A percentile compares a stretch with the other conserved stretches of the same genome.
These are phyloP conservation scores for Misopates orontium DNA, from an alignment of 257 asterid genomes.

Conservation along the genomic window DNA sequence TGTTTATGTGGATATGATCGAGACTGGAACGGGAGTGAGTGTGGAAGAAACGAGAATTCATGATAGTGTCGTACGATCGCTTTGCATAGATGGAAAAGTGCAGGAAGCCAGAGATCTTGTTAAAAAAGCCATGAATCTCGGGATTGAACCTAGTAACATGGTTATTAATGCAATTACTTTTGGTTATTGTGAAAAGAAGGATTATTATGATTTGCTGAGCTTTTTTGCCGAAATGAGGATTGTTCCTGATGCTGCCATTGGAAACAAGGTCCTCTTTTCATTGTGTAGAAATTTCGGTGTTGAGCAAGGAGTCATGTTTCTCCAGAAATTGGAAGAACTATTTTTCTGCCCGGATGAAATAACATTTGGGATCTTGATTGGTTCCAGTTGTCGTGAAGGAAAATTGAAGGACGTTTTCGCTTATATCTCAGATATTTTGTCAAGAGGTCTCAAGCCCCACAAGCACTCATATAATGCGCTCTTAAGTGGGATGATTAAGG, in stretches of 20 bases:
- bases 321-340: conserved; percentile 57
- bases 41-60: conserved; percentile 40
- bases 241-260: conserved; percentile 45
- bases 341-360: conserved; percentile 61
- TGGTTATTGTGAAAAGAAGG: conserved; percentile 81
- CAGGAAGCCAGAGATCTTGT: conserved; percentile 77
- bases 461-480: conserved; percentile 73
- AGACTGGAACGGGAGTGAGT: conserved; percentile 41
- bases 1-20: conserved; percentile 54
- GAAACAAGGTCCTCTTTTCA: conserved; percentile 66
- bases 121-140: conserved; percentile 38
- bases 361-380: conserved; percentile 78
- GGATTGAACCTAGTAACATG: conserved; percentile 45
- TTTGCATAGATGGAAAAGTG: conserved; percentile 70
- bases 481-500: conserved; percentile 66
- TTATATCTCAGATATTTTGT: conserved; percentile 57
- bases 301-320: conserved; percentile 48
- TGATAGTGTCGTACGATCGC: conserved; percentile 58
- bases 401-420: conserved; percentile 55
- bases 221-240: conserved; percentile 55
- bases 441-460: conserved; percentile 63
- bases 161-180: conserved; percentile 49
- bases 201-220: conserved; percentile 69
- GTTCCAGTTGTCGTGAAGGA: conserved; percentile 66
- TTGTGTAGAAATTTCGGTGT: conserved; percentile 53